Conservation (phyloP, 2,329 filamentous ascomycete genomes). For the Polytolypa hystricis region DNA sequence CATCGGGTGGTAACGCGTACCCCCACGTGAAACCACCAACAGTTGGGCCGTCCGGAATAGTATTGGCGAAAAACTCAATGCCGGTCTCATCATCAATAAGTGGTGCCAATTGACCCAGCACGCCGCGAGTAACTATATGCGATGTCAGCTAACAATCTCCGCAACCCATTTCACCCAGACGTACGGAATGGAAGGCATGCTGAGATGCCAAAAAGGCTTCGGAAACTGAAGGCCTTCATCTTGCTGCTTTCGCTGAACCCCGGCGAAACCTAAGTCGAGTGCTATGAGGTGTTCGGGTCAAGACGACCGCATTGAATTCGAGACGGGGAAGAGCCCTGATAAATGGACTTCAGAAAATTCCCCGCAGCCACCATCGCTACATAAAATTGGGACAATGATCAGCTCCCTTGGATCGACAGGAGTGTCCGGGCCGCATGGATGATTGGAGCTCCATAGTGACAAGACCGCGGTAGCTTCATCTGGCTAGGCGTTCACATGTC, state of each 20-base stretch:
- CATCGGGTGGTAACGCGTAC: conserved; percentile 4
- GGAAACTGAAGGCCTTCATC: conserved; percentile 1
- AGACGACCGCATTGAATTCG: too few relatives aligned
- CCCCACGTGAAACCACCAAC: conserved; percentile 3
- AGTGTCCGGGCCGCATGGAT: too few relatives aligned
- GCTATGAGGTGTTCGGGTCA: too few relatives aligned
- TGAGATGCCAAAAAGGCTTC: neutral
- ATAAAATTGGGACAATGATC: too few relatives aligned
- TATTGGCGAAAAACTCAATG: neutral
- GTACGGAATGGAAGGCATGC: neutral
- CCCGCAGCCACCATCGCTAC: too few relatives aligned
- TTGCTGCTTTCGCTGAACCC: neutral
- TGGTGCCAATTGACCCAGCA: neutral
- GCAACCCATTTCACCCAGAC: neutral
- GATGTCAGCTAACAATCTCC: conserved; percentile 2
- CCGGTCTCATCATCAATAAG: conserved; percentile 2
- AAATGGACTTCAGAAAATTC: too few relatives aligned
- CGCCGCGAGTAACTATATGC: neutral
- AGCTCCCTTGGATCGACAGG: too few relatives aligned
- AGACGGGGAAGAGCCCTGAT: too few relatives aligned
- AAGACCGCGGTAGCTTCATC: too few relatives aligned
- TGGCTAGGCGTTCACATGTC: too few relatives aligned
- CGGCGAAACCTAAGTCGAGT: neutral
- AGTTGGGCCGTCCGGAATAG: neutral
- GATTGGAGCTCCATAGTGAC: too few relatives aligned